Conservation (phyloP, 768 basidiomycete genomes). For the Lactarius sp. region DNA sequence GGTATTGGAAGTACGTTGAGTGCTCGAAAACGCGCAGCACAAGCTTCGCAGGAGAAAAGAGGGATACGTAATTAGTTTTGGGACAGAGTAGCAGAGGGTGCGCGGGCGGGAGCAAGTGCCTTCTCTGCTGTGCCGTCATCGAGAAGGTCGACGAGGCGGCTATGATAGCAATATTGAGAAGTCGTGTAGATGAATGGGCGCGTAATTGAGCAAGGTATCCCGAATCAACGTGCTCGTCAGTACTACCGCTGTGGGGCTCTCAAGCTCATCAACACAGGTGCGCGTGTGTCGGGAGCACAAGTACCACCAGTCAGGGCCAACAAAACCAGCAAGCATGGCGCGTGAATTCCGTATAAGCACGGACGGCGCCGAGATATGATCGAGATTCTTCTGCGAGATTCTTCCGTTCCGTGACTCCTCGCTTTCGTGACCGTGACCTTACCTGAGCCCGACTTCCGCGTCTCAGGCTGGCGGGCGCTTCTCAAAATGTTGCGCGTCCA, state of each 20-base stretch:
- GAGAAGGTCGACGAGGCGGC: conserved; percentile 72
- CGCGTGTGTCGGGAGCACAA: conserved; percentile 29
- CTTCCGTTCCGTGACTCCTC: too few species aligned
- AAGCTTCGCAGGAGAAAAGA: conserved; percentile 28
- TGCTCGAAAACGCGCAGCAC: conserved; percentile 41
- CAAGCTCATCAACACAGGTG: neutral
- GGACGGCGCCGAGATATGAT: too few species aligned
- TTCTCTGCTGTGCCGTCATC: conserved; percentile 57
- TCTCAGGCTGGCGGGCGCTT: too few species aligned
- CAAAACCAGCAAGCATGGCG: too few species aligned
- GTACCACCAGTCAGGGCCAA: conserved; percentile 85
- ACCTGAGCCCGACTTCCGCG: too few species aligned
- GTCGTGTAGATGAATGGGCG: conserved; percentile 91
- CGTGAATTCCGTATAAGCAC: too few species aligned
- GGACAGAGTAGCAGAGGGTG: conserved; percentile 27
- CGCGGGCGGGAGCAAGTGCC: conserved; percentile 41
- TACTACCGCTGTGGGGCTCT: conserved; percentile 54
- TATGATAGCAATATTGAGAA: conserved; percentile 66
- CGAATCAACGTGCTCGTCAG: conserved; percentile 67
- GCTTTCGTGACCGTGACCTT: too few species aligned
- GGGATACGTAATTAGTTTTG: conserved; percentile 9
- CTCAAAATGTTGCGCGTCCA: too few species aligned
- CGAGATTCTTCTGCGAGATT: too few species aligned
- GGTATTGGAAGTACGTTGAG: conserved; percentile 37
- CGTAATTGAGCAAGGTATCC: conserved; percentile 88